Conservation (phyloP, 2,329 filamentous ascomycete genomes). For the Mycosphaerella sp. region DNA sequence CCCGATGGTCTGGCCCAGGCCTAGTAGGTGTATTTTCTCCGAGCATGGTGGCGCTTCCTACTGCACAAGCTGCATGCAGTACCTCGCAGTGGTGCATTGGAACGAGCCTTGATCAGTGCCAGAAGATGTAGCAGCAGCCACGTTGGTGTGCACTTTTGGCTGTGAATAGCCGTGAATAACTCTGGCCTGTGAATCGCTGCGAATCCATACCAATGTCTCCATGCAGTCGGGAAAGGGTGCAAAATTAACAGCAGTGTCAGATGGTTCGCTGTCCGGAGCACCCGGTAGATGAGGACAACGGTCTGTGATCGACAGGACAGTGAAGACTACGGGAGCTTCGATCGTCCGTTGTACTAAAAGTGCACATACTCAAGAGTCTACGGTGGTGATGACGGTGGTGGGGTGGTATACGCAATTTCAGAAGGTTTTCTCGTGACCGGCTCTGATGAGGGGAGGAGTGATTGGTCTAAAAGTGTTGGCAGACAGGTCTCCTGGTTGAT, state of each 20-base stretch:
- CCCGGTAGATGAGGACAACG: not conserved
- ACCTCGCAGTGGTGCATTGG: slow-evolving; percentile 11
- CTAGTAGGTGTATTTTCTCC: not conserved
- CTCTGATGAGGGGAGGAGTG: not conserved
- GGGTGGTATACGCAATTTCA: slow-evolving; percentile 5
- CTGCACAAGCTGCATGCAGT: slow-evolving; percentile 8
- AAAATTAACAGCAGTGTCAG: too few relatives aligned
- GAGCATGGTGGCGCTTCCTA: slow-evolving; percentile 9
- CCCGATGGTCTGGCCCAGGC: slow-evolving; percentile 8
- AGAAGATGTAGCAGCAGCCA: slow-evolving; percentile 5
- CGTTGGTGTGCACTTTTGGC: too few relatives aligned
- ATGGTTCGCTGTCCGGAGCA: not conserved
- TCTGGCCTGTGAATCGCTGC: too few relatives aligned
- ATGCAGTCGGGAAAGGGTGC: too few relatives aligned
- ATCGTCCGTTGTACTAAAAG: not conserved
- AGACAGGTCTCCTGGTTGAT: slow-evolving; percentile 5
- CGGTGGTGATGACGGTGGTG: not conserved
- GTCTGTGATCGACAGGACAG: too few relatives aligned
- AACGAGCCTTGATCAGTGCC: slow-evolving; percentile 8
- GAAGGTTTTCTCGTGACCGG: not conserved
- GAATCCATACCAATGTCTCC: too few relatives aligned
- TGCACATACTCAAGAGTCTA: not conserved
- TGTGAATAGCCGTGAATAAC: too few relatives aligned
- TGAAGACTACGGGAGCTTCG: too few relatives aligned
- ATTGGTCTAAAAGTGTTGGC: slow-evolving; percentile 1